Evolutionary conservation across 225 moss, liverwort and hornwort species (phyloP), one percentile per base, ranked within the genome.

Genomic region (Straminergon stramineum): DNA sequence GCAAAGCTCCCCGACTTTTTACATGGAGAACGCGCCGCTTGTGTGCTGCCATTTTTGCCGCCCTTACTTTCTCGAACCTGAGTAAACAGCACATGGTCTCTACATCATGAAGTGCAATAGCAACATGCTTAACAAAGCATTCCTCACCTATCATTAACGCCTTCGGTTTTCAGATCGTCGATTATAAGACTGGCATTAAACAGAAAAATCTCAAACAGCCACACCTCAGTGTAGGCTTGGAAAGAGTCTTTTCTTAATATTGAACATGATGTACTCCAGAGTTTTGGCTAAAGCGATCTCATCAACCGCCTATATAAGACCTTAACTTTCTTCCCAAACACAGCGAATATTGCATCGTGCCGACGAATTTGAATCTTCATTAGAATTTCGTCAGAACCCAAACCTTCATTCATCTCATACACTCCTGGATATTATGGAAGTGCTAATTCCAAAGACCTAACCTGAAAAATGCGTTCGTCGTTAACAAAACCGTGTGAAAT

Each of bases 21-120:
- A 91, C 91, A 70, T 87, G 88, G 12, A 93, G 87, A 62, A 95
- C 91, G 57, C 92, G 92, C 92, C 95, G 89, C 84, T 83, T 91
- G 78, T 91, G 92, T 51, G 88, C 90, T 84, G 92, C 93, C 92
- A 95, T 84, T 89, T 91, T 95, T 48, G 86, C 89, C 68, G 86
- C 90, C 65, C 87, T 95, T 61, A 93, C 86, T 91, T 91, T 93
- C 89, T 91, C 95, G 18, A 95, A 95, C 83, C 93, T 95, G 90
- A 73, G 51, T 37, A 82, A 70, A 87, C 48, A 92, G 70, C 31
- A 65, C 12, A 74, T 39, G 51, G 17, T 48, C 69, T 83, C 75
- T 17, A 65, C 32, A 75, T 86, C 9, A 69, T 28, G 69, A 57
- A 89, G 85, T 64, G 15, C 55, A 63, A 81, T 41, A 86, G 66